Conservation (phyloP, 148 eudicot species). For the Diospyros lotus region DNA sequence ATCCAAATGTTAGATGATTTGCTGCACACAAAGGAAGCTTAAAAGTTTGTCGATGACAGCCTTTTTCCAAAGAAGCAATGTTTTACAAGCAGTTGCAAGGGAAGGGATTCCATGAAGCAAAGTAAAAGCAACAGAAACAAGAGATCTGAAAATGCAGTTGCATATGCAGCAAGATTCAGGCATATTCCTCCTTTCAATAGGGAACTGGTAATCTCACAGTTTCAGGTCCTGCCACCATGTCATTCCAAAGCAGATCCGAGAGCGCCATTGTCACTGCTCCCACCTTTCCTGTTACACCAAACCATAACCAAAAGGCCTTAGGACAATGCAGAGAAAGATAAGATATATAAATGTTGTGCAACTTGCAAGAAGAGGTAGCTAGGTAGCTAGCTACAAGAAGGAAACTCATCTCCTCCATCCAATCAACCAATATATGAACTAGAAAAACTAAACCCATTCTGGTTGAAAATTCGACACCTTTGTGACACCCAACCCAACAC, state of each 20-base stretch:
- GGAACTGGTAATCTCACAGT: constrained; percentile 54
- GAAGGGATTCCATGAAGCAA: neutral
- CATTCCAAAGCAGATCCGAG: constrained; percentile 72
- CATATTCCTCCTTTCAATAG: constrained; percentile 24
- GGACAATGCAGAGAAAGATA: neutral
- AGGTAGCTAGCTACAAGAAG: no score
- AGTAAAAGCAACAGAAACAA: neutral
- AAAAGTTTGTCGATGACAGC: neutral
- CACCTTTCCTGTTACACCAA: constrained; percentile 41
- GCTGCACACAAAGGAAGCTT: neutral
- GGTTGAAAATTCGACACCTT: no score
- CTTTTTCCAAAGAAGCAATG: neutral
- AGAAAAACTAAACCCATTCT: no score
- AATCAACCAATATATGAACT: no score
- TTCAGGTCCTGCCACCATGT: constrained; percentile 68
- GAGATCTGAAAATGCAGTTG: neutral
- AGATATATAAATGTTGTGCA: neutral
- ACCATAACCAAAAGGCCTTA: neutral
- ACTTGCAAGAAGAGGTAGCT: no score
- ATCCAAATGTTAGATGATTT: neutral
- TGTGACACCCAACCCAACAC: no score
- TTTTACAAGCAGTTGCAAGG: neutral
- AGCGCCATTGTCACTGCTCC: constrained; percentile 68
- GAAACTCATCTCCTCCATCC: no score
- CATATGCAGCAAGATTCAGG: no score